These are phyloP conservation scores for Sphaerulina vaccinii DNA, from an alignment of 2,329 filamentous ascomycete genomes.

Conservation along the genomic window DNA sequence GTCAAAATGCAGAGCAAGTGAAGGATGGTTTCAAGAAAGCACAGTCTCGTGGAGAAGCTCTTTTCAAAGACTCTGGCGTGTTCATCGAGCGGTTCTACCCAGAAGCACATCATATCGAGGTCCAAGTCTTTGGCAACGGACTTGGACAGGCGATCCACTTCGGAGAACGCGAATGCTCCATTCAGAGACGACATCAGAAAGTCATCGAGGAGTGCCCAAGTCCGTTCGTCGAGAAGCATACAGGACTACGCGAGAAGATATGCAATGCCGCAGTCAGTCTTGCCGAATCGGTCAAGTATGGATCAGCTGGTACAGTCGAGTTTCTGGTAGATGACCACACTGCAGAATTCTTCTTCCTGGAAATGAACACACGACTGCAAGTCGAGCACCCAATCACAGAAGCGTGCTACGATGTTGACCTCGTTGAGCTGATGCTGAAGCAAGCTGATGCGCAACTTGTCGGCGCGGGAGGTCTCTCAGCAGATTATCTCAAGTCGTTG, in stretches of 20 bases:
- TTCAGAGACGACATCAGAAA: constrained; percentile 86
- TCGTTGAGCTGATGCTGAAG: constrained; percentile 57
- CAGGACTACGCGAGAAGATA: constrained; percentile 61
- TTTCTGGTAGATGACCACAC: constrained; percentile 84
- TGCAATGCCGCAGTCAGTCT: constrained; percentile 68
- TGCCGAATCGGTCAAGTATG: constrained; percentile 61
- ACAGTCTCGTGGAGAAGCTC: constrained; percentile 70
- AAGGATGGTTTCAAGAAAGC: constrained; percentile 59
- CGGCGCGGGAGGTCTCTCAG: constrained; percentile 48
- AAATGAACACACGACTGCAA: constrained; percentile 58
- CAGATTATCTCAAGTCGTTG: constrained; percentile 42
- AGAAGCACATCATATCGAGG: constrained; percentile 79
- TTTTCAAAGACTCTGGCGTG: constrained; percentile 79
- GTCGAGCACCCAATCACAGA: constrained; percentile 61
- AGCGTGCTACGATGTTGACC: constrained; percentile 54
- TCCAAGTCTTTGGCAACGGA: constrained; percentile 85
- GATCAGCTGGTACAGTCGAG: constrained; percentile 86
- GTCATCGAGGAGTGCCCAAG: constrained; percentile 87
- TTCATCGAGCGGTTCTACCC: constrained; percentile 82
- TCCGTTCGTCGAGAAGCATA: constrained; percentile 57
- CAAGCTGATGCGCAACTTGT: constrained; percentile 54
- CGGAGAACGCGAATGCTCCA: constrained; percentile 83
- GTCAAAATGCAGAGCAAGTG: constrained; percentile 67
- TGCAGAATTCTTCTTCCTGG: constrained; percentile 70
- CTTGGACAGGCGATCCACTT: constrained; percentile 77